Evolutionary conservation across 2,329 filamentous ascomycete genomes (phyloP).

Genomic region (Pestalotiopsis sp.): DNA sequence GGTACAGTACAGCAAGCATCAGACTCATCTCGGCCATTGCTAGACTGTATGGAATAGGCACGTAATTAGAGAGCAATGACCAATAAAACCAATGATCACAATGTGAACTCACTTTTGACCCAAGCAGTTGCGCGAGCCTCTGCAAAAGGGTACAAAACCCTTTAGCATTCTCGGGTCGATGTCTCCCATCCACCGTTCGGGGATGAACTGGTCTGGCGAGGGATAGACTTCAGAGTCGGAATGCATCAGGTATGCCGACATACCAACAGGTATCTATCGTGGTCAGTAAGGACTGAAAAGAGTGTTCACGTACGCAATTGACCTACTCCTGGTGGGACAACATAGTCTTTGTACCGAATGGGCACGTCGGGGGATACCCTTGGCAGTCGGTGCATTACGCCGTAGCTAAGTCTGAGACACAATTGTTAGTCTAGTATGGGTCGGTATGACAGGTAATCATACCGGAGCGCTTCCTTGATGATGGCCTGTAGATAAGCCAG

Average conservation of each 20-base stretch:
- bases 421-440: not conserved
- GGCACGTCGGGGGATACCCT: slow-evolving; percentile 4
- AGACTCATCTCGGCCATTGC: not conserved
- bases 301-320: too few relatives aligned
- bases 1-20: not conserved
- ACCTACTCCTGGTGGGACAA: slow-evolving; percentile 11
- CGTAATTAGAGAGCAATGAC: not conserved
- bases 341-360: slow-evolving; percentile 9
- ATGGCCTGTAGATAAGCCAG: slow-evolving; percentile 12
- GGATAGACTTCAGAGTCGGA: slow-evolving; percentile 11
- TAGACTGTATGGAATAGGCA: not conserved
- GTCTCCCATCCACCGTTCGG: slow-evolving; percentile 12
- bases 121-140: slow-evolving; percentile 10
- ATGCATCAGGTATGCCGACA: slow-evolving; percentile 12
- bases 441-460: not conserved
- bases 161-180: slow-evolving; percentile 2
- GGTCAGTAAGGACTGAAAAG: not conserved
- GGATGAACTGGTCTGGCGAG: slow-evolving; percentile 2
- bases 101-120: not conserved
- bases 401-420: not conserved
- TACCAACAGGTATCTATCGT: slow-evolving; percentile 11
- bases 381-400: not conserved
- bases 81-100: not conserved
- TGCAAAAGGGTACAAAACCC: slow-evolving; percentile 9
- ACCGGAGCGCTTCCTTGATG: slow-evolving; percentile 17